Base-by-base conservation (phyloP, 257 asterid species). In the Jasminum sambac region DNA sequence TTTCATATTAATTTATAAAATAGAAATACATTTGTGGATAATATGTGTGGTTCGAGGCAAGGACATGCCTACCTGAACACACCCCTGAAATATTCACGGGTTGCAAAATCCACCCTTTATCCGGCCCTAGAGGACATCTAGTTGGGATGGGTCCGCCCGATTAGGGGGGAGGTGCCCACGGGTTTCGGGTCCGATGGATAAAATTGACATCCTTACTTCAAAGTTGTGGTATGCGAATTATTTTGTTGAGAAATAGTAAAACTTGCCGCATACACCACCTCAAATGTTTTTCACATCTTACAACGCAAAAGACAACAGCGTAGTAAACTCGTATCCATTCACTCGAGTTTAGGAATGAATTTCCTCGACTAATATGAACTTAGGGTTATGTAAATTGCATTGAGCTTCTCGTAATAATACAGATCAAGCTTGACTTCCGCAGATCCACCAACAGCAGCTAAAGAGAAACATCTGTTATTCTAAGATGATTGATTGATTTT, bases 401-500 rank as follows among this genome's bases (percentile, higher is more conserved):
- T 21, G 59, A 50, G 59, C n/a, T 50, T 7, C 25, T 17, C n/a
- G 59, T 17, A 80, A 78, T 63, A 80, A 78, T 63, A 75, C 73
- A 62, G 43, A 30, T 30, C 36, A 73, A 21, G 77, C 36, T 82
- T 42, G 74, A 80, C 82, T 76, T 71, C 80, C 64, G 34, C 76
- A 83, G 71, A 80, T 73, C 82, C 85, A 79, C 75, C 84, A 46
- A 65, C 70, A 74, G 77, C 66, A 55, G 84, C 84, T 30, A 72
- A 68, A 68, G 57, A 72, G 80, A 70, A 59, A 25, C 30, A 77
- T 83, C 86, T 70, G 76, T 48, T 83, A 81, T 63, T 76, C 84
- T 85, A 85, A n/a, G n/a, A n/a, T n/a, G n/a, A n/a, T n/a, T 67
- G 73, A 79, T 73, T 78, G 84, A 81, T 69, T 70, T 74, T 82